Evolutionary conservation across 2,329 filamentous ascomycete genomes (phyloP).

Genomic region (Sporothrix protearum): DNA sequence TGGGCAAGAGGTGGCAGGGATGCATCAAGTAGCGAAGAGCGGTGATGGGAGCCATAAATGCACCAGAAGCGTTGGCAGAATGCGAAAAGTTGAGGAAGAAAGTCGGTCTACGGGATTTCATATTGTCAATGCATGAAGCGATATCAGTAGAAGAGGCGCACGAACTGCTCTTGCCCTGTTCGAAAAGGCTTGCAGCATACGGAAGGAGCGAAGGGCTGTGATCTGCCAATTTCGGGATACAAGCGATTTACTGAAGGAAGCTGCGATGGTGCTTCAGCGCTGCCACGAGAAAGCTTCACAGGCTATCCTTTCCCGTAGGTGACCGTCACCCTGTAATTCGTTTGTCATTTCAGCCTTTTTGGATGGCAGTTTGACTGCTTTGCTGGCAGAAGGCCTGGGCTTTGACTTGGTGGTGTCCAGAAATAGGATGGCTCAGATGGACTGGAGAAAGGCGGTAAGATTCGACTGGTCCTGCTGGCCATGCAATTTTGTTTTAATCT

Average conservation of each 20-base stretch:
- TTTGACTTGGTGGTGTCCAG: background rate
- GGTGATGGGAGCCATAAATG: background rate
- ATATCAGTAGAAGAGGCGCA: background rate
- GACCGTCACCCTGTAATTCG: background rate
- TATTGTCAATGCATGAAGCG: background rate
- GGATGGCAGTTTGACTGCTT: background rate
- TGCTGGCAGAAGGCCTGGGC: conserved; percentile 9
- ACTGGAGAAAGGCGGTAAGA: conserved; percentile 17
- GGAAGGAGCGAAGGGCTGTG: conserved; percentile 11
- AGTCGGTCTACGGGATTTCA: background rate
- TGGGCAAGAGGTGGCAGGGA: conserved; percentile 17
- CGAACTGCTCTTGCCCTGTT: background rate
- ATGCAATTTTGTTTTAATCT: conserved; percentile 30
- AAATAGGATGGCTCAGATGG: background rate
- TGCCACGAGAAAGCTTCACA: background rate
- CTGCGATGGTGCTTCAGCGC: background rate
- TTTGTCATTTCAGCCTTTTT: conserved; percentile 1
- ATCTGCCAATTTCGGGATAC: background rate
- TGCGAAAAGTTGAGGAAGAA: background rate
- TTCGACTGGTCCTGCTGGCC: conserved; percentile 17
- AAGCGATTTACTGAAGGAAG: background rate
- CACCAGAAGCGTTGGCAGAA: background rate
- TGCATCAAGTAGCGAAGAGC: background rate
- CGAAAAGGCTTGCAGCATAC: background rate
- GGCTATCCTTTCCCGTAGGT: background rate